Percentiles rank a stretch among this genome's conserved stretches.
These are phyloP conservation scores for Rhizopogon rudus DNA, from an alignment of 768 basidiomycete species.

Conservation along the genomic window DNA sequence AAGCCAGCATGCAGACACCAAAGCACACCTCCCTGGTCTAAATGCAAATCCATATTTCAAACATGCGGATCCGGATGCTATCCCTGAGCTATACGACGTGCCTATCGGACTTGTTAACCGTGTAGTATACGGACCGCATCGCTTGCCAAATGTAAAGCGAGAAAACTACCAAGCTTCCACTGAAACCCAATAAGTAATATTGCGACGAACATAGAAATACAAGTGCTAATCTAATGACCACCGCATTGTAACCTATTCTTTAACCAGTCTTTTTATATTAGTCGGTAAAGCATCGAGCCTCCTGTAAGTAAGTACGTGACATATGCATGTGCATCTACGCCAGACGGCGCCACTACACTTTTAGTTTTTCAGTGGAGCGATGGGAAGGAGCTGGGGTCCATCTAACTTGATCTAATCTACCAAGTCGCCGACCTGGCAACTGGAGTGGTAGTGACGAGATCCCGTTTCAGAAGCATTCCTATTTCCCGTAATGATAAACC, in stretches of 20 bases:
- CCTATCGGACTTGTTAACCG: slow-evolving; percentile 80
- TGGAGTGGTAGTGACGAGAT: slow-evolving; percentile 28
- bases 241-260: background rate
- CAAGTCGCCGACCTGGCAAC: slow-evolving; percentile 17
- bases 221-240: background rate
- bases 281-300: background rate
- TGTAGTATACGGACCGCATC: slow-evolving; percentile 46
- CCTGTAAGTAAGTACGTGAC: background rate
- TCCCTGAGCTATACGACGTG: slow-evolving; percentile 74
- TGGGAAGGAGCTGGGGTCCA: no score
- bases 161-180: background rate
- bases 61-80: slow-evolving; percentile 39
- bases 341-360: no score
- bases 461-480: slow-evolving; percentile 21
- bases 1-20: slow-evolving; percentile 42
- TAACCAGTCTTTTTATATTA: background rate
- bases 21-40: slow-evolving; percentile 43
- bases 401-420: slow-evolving; percentile 6
- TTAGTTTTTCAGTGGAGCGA: background rate
- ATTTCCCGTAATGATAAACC: slow-evolving; percentile 30
- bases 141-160: background rate
- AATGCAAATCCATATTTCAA: slow-evolving; percentile 42
- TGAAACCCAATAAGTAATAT: background rate
- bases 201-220: background rate
- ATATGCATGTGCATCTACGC: background rate